Evolutionary conservation across 2,329 filamentous ascomycete species (phyloP), one percentile per base, ranked within the genome.

Genomic region (Calonectria pauciramosa): DNA sequence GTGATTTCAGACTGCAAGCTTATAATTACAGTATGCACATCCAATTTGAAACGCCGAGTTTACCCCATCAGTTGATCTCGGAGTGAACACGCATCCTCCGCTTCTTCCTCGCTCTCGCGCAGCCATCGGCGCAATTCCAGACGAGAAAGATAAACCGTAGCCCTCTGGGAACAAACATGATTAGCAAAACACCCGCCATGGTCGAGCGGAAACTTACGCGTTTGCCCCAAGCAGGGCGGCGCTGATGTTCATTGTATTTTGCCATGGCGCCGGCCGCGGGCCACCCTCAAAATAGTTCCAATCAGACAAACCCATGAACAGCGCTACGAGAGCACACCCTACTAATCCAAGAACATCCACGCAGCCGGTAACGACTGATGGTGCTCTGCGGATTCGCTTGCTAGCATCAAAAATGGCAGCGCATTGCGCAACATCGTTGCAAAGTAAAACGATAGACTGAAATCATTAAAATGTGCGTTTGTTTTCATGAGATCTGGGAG

Each of bases 271-370:
- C 30, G 56, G 13, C 5, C 34, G 56, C 13, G 56, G 56, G 34
- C 56, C 36, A 26, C 34, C 34, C 38, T 63, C 56, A 36, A 63
- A 63, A 36, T 63, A 63, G 56, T 41, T 41, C n/a, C n/a, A 63
- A 20, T 63, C 56, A 2, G 56, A 63, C 5, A 63, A 28, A 3
- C 34, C n/a, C 23, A 64, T 18, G 36, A 44, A 44, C 4, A n/a
- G 3, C 20, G 56, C 34, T n/a, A 63, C 4, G 2, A 41, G 4
- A 28, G 34, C 34, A 14, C 34, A 63, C 23, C 11, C 34, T 7
- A 28, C 13, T 14, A 63, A n/a, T 2, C 56, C 56, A 41, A 38
- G n/a, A 30, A 63, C 23, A 34, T 63, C 56, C 13, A 63, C 9
- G 13, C 20, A 26, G 5, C 56, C 56, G 14, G 36, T 63, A 13